Evolutionary conservation across 2,329 filamentous ascomycete genomes (phyloP), one percentile per base, ranked within the genome.

Genomic region (Periconia digitata): DNA sequence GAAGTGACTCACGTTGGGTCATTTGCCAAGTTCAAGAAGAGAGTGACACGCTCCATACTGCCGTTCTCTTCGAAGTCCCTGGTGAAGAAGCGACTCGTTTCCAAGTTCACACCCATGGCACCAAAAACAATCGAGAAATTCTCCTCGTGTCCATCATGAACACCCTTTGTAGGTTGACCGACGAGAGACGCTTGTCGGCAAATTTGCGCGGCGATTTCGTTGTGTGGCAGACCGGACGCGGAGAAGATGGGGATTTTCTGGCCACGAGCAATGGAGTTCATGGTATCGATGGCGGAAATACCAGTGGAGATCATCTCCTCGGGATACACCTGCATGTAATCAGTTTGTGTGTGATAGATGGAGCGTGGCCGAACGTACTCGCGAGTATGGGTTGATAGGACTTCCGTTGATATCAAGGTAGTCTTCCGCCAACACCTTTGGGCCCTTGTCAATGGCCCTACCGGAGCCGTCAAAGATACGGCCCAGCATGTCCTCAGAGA

Each of bases 181-280:
- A 97, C 95, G 71, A 99, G 78, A 75, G 92, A 85, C 63, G 94
- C 94, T 76, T 99, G 94, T 77, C 95, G 86, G 80, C 92, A 96
- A 76, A 99, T 99, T 78, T 96, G 92, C 40, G 94, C 95, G 49
- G 95, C 95, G 67, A 99, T 97, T 80, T 99, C 94, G 78, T 99
- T 99, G 79, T 99, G 95, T 34, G 95, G 95, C 50, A 99, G 85
- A 91, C 94, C 94, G 52, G 94, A 86, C 46, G 94, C 91, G 21
- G 94, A 99, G 85, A 99, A 99, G 67, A 99, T 99, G 63, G 95
- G 94, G 59, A 99, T 99, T 83, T 99, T 99, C 75, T 99, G 94
- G 55, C 94, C 94, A 84, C 94, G 91, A 58, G 95, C 94, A 74
- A 97, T 95, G 43, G 79, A 81, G 72, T 81, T 82, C 92, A 97